These are phyloP conservation scores for Rhodocollybia butyracea DNA, from an alignment of 768 basidiomycete species.

Conservation along the genomic window DNA sequence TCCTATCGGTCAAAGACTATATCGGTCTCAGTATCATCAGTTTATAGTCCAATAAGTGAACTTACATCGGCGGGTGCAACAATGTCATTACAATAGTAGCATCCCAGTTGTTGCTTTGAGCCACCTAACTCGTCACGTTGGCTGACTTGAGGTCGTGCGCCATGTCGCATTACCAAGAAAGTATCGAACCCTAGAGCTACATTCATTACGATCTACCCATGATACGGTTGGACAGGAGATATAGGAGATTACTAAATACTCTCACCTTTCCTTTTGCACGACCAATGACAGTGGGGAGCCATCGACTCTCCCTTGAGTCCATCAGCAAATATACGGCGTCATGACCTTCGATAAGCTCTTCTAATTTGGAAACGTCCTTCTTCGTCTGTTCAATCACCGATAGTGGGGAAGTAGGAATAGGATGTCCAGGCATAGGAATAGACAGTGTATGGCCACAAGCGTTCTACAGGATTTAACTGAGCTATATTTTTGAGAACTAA, in stretches of 20 bases:
- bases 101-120: slow-evolving; percentile 57
- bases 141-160: slow-evolving; percentile 46
- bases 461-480: slow-evolving; percentile 48
- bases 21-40: neutral
- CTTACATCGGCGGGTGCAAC: slow-evolving; percentile 91
- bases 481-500: neutral
- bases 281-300: slow-evolving; percentile 90
- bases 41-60: slow-evolving; percentile 17
- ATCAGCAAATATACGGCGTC: slow-evolving; percentile 92
- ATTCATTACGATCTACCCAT: slow-evolving; percentile 81
- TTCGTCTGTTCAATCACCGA: slow-evolving; percentile 52
- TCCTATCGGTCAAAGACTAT: slow-evolving; percentile 74
- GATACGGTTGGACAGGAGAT: neutral
- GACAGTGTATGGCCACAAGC: slow-evolving; percentile 74
- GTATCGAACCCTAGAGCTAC: slow-evolving; percentile 95
- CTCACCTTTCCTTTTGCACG: slow-evolving; percentile 80
- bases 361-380: slow-evolving; percentile 69
- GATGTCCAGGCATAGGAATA: slow-evolving; percentile 98
- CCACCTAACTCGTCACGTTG: slow-evolving; percentile 17
- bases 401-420: slow-evolving; percentile 53
- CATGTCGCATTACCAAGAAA: slow-evolving; percentile 96
- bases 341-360: slow-evolving; percentile 76
- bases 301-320: slow-evolving; percentile 97
- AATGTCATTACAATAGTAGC: slow-evolving; percentile 98
- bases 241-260: neutral